phyloP scores from a whole-genome alignment of 352 stramenopile genomes.

The Globisporangium polare region DNA sequence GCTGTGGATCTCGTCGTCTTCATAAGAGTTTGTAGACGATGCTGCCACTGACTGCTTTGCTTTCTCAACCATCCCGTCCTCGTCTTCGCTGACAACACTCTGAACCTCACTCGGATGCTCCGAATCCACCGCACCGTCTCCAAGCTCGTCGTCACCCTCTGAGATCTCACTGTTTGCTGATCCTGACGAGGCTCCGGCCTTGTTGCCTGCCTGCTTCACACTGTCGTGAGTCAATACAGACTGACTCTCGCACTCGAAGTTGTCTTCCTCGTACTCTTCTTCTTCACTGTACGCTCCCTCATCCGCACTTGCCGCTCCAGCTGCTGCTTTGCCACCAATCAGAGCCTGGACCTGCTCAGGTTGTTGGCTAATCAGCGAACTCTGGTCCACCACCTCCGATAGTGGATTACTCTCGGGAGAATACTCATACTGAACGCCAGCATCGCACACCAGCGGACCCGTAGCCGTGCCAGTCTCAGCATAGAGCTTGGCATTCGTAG shows the following conservation, averaged over 20 bases:
- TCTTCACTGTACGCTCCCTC: conserved; percentile 26
- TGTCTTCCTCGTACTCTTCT: conserved; percentile 33
- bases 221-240: not conserved
- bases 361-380: not conserved
- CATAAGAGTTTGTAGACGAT: not conserved
- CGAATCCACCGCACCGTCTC: not conserved
- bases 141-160: conserved; percentile 7
- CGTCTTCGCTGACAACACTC: not conserved
- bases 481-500: conserved; percentile 33
- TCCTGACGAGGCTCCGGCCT: not conserved
- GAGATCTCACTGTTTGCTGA: conserved; percentile 3
- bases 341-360: not conserved
- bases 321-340: not conserved
- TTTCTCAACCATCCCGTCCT: not conserved
- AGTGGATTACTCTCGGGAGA: not conserved
- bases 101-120: conserved; percentile 10
- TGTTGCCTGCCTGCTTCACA: not conserved
- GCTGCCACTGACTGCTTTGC: not conserved
- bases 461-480: conserved; percentile 33
- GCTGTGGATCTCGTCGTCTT: conserved; percentile 8
- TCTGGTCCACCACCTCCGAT: not conserved
- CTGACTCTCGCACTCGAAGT: conserved; percentile 36
- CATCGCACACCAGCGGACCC: conserved; percentile 19
- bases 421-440: conserved; percentile 36
- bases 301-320: not conserved